Conservation (phyloP, 2,329 filamentous ascomycete species). For the Cadophora sp. region DNA sequence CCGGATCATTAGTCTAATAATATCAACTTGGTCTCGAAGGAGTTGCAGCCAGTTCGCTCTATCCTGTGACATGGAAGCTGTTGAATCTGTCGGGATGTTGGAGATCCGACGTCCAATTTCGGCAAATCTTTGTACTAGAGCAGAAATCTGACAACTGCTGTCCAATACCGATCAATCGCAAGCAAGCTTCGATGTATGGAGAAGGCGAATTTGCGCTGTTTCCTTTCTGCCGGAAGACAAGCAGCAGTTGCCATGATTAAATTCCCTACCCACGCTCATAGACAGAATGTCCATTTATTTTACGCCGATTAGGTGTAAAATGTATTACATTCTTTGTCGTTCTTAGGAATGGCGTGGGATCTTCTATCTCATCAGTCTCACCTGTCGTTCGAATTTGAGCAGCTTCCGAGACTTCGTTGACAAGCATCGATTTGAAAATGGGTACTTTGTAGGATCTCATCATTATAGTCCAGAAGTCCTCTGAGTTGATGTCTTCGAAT, state of each 20-base stretch:
- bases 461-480: background rate
- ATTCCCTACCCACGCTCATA: background rate
- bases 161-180: background rate
- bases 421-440: background rate
- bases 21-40: too few relatives aligned
- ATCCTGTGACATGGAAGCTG: too few relatives aligned
- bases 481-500: background rate
- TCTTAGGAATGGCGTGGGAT: too few relatives aligned
- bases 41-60: too few relatives aligned
- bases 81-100: too few relatives aligned
- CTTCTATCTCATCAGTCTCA: too few relatives aligned
- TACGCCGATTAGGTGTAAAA: too few relatives aligned
- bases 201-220: background rate
- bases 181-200: background rate
- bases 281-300: too few relatives aligned
- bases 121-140: too few relatives aligned
- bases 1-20: too few relatives aligned
- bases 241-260: background rate
- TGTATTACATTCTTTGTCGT: too few relatives aligned
- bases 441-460: background rate
- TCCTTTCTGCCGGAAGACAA: background rate
- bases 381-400: background rate
- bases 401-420: background rate
- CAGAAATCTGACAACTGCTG: background rate
- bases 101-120: too few relatives aligned